Base-by-base conservation (phyloP, 2,329 filamentous ascomycete species). In the Juglanconis oblonga region DNA sequence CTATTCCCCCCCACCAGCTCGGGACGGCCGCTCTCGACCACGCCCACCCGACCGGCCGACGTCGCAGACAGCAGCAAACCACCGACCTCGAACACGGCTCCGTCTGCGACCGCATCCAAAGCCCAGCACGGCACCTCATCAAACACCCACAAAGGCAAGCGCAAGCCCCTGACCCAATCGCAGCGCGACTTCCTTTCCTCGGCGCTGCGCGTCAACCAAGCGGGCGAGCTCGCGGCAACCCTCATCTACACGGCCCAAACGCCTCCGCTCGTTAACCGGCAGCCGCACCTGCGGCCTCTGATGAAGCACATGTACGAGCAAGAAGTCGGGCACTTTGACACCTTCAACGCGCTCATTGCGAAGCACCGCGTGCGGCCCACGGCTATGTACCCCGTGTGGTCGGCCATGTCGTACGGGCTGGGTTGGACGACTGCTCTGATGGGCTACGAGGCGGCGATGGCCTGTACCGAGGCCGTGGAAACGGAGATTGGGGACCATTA, bases 281-380 rank as follows among this genome's bases (percentile, higher is more conserved):
- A 97, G 72, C 94, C 95, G 1, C 90, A 97, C 71, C 87, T 99
- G 17, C 88, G 91, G 6, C 89, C 92, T 0, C 78, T 98, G 36
- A 97, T 99, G 92, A 86, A 88, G 68, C 95, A 98, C 81, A 99
- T 99, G 95, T 93, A 97, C 79, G 91, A 95, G 69, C 95, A 99
- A 74, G 95, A 99, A 79, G 92, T 86, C 11, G 89, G 87, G 8
- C 95, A 99, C 75, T 87, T 98, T 67, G 75, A 79, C 4, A 95
- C 88, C 40, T 99, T 98, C 82, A 96, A 97, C 74, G 69, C 79
- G 3, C 82, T 98, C 32, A 80, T 98, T 4, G 87, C 90, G 17
- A 89, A 88, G 69, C 95, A 98, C 74, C 91, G 92, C 59, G 87
- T 99, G 55, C 90, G 95, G 0, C 95, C 95, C 0, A 97, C 95